Base-by-base conservation (phyloP, 352 stramenopile genomes). In the Phytophthora aleatoria region DNA sequence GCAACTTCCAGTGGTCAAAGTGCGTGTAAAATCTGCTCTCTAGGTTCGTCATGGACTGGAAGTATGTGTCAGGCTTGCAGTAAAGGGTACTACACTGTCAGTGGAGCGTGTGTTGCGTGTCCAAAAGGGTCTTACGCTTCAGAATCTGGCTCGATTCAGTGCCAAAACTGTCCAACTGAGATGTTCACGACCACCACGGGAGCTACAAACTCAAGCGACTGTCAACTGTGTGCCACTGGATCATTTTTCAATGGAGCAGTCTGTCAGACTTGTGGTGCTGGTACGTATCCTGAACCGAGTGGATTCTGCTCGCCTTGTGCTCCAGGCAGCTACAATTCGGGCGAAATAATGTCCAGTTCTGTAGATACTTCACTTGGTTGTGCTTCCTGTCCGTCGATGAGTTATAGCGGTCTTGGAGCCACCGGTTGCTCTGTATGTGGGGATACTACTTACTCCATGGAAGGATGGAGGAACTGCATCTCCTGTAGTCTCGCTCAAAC, bases 401-500 rank as follows among this genome's bases (percentile, higher is more conserved):
- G 66, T 9, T 74, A 69, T 8, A 56, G 71, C 13, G 33, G 26
- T 0, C 13, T 51, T 27, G 72, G 79, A 42, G 60, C 74, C n/a
- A 75, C 61, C 0, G 20, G 42, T 9, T 91, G 82, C 28, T 60
- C 28, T 10, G 20, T 48, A 2, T 91, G 82, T 35, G 45, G 57
- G 13, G 72, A 81, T 28, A 59, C 51, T 36, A 50, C 71, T 3
- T 87, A 78, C 54, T 70, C 79, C 2, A 76, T 89, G 76, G 74
- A 73, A 9, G 76, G 65, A 4, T 92, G 84, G 84, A 63, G 56
- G 15, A 73, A 42, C 15, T 92, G 82, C 61, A 76, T 91, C 26
- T 66, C 84, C 4, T 92, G 84, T 13, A 64, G 42, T 27, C 13
- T 50, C 8, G 38, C 54, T 16, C 49, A 55, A 41, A 45, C 67